Percentiles rank a stretch among this genome's conserved stretches.
These are phyloP conservation scores for Aspergillus bertholletiae DNA, from an alignment of 495 filamentous ascomycete genomes.

Conservation along the genomic window DNA sequence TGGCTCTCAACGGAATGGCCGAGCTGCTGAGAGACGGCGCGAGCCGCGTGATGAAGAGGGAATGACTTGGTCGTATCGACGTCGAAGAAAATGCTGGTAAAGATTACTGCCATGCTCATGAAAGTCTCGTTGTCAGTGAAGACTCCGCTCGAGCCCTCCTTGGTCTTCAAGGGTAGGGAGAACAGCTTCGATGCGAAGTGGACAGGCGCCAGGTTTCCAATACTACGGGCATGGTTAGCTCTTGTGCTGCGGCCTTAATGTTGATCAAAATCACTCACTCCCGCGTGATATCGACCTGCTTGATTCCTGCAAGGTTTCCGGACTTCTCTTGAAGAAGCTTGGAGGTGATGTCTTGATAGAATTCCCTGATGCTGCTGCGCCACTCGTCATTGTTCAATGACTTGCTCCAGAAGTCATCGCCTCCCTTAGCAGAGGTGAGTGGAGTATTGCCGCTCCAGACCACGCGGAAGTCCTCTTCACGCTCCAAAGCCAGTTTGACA, in stretches of 20 bases:
- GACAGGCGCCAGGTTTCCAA: conserved; percentile 69
- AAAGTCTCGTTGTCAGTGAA: conserved; percentile 81
- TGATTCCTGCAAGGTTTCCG: conserved; percentile 53
- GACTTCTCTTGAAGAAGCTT: conserved; percentile 61
- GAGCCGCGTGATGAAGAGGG: conserved; percentile 57
- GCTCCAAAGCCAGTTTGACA: conserved; percentile 60
- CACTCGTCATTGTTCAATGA: conserved; percentile 45
- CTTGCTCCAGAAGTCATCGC: conserved; percentile 51
- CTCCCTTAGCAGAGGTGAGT: conserved; percentile 52
- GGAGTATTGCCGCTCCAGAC: conserved; percentile 57
- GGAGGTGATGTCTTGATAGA: conserved; percentile 59
- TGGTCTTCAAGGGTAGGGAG: conserved; percentile 68
- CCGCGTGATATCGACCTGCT: conserved; percentile 72
- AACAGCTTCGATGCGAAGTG: conserved; percentile 72
- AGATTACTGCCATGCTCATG: conserved; percentile 67
- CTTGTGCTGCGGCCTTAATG: not conserved
- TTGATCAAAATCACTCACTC: conserved; percentile 42
- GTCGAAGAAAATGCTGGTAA: conserved; percentile 54
- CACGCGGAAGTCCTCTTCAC: conserved; percentile 59
- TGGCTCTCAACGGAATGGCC: conserved; percentile 58
- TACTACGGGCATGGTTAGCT: conserved; percentile 21
- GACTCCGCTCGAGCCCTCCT: conserved; percentile 62
- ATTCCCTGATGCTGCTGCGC: conserved; percentile 49
- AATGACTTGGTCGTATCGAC: conserved; percentile 50
- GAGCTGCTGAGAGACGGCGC: conserved; percentile 58